Evolutionary conservation across 495 filamentous ascomycete genomes (phyloP), one percentile per base, ranked within the genome.

Genomic region (Entonaema liquescens): DNA sequence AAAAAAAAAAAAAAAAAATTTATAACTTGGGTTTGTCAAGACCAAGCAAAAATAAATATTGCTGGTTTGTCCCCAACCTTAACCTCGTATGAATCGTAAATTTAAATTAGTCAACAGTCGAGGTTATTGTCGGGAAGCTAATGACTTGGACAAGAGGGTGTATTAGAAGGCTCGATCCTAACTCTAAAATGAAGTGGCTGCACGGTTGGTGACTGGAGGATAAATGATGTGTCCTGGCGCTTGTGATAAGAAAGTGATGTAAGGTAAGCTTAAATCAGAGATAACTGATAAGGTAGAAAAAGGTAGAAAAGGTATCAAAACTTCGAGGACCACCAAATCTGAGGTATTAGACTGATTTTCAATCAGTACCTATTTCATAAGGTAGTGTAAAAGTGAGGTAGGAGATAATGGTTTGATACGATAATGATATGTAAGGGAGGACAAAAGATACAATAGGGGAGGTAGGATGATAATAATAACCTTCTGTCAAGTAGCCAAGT

Each of bases 41-140:
- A 9, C 28, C 50, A 53, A 8, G 8, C 28, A 29, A 29, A 53
- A 53, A 29, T 28, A 53, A 29, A 47, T 47, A 47, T 21, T 47
- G 42, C 42, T 47, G 42, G 42, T 3, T 23, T 47, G 0, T 5
- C 23, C 42, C 9, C 42, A 23, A 47, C 42, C 2, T 23, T 47
- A 21, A 47, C 42, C 21, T 47, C 21, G 42, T 71, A 67, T 55
- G 68, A 67, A 49, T 71, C 68, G 68, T 71, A 67, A 67, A 59
- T 31, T 31, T 62, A 21, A 59, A 38, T 52, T 63, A 67, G 42
- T 52, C 61, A 26, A 59, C 38, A 44, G 33, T 58, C 54, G 53
- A 71, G 59, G 68, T 15, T 67, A 67, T 71, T 36, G 44, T 59
- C 59, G 68, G 68, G 52, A 67, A 67, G 42, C 47, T 60, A 64